Evolutionary conservation across 148 eudicot genomes (phyloP).

Genomic region (Amaranthus cruentus): DNA sequence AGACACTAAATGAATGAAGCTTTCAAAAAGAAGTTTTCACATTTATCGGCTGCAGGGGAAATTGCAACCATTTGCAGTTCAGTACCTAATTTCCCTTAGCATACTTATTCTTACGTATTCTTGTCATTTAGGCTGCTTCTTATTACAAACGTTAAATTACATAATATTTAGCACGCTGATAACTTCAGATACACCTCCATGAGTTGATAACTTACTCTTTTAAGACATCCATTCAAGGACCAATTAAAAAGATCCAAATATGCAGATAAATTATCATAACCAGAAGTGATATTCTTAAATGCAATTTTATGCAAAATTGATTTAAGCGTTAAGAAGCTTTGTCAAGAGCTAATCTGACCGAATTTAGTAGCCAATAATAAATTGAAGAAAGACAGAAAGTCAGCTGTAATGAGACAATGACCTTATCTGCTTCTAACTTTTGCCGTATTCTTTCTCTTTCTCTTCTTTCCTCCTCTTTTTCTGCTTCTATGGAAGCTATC

Average conservation of each 20-base stretch:
- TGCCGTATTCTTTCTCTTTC: constrained; percentile 66
- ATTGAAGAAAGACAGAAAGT: constrained; percentile 1
- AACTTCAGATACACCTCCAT: not conserved
- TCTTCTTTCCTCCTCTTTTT: constrained; percentile 58
- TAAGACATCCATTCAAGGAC: constrained; percentile 13
- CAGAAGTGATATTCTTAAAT: not conserved
- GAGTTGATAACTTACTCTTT: not conserved
- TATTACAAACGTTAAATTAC: not conserved
- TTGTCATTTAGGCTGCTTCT: not conserved
- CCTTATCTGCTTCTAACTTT: constrained; percentile 77
- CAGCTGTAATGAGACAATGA: constrained; percentile 21
- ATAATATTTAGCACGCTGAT: not conserved
- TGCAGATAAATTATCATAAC: not conserved
- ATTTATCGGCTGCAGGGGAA: no score
- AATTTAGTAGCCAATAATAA: not conserved
- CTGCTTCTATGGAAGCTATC: constrained; percentile 48
- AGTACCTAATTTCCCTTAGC: not conserved
- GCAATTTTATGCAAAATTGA: not conserved
- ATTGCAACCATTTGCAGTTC: not conserved
- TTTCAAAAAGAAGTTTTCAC: no score
- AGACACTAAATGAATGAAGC: not conserved
- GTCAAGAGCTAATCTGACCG: not conserved
- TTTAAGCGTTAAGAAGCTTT: not conserved
- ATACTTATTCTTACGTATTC: no score
- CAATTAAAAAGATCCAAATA: not conserved